Evolutionary conservation across 371 early-diverging fungal species (phyloP), one percentile per base, ranked within the genome.

Genomic region (Sanchytrium tribonematis): DNA sequence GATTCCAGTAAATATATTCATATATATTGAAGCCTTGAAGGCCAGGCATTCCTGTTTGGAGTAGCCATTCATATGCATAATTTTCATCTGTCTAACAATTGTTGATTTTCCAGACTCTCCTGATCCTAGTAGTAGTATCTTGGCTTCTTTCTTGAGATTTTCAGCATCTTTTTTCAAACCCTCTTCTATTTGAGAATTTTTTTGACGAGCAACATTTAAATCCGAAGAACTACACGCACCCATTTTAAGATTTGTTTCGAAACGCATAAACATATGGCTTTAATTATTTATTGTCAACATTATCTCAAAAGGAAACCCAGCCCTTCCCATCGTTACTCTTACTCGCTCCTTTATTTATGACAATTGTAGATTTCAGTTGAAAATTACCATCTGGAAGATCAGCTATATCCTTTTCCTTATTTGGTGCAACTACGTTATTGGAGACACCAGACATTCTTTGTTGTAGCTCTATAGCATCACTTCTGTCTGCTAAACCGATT

Each of bases 1-100:
- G 31, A 83, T 83, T 68, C 85, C 87, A 72, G 88, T 86, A 29
- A 90, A 74, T 30, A 90, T 70, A 76, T 91, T 95, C 71, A 84
- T 81, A 73, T 86, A 84, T 66, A 94, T 84, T 0, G 84, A 84
- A 31, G 83, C 73, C 69, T 85, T 81, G 80, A 83, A 91, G 31
- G 82, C 77, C 48, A 79, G 75, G 28, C 89, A 80, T 73, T 94
- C 95, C 66, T 84, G 48, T 22, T 48, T 48, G 12, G 48, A 12
- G 32, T 70, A 72, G 28, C 72, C 85, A 27, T 69, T 69, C 2
- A 32, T 69, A 69, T 69, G 1, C n/a, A 30, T 69, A 28, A 1
- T 65, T n/a, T 69, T 69, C 2, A 2, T 69, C 31, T 69, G 17
- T 48, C 29, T 0, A 31, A 30, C 48, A 29, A 69, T 69, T 17